Percentiles rank a stretch among this genome's conserved stretches.
Conservation (phyloP, 2,329 filamentous ascomycete genomes). For the Chrysoporthe austroafricana region DNA sequence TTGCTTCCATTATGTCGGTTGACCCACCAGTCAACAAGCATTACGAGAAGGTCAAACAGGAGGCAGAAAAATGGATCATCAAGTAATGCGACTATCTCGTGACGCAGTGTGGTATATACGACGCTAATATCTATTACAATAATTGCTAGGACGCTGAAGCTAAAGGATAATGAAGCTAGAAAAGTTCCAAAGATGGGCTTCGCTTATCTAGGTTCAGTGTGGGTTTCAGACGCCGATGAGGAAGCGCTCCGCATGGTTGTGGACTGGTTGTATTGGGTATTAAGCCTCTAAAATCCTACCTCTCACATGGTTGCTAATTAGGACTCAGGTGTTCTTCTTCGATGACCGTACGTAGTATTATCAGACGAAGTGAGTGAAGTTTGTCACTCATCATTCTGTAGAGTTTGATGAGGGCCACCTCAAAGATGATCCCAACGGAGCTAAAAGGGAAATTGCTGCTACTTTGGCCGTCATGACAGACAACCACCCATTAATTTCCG, state of each 20-base stretch:
- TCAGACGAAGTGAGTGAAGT: not conserved
- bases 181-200: not conserved
- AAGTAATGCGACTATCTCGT: not conserved
- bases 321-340: not conserved
- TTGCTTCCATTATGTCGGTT: not conserved
- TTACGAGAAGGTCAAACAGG: not conserved
- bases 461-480: not conserved
- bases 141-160: not conserved
- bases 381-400: not conserved
- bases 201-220: not conserved
- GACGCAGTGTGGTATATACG: not conserved
- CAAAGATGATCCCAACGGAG: not conserved
- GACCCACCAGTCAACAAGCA: not conserved
- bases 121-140: not conserved
- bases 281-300: constrained; percentile 7
- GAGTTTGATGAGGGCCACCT: constrained; percentile 1
- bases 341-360: not conserved
- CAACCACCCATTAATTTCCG: not conserved
- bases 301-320: not conserved
- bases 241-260: constrained; percentile 9
- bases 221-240: constrained; percentile 1
- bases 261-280: constrained; percentile 30
- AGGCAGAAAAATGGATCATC: not conserved
- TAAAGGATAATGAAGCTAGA: not conserved
- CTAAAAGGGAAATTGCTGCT: not conserved